Evolutionary conservation across 2,329 filamentous ascomycete species (phyloP), one percentile per base, ranked within the genome.

Genomic region (Ilyonectria destructans): DNA sequence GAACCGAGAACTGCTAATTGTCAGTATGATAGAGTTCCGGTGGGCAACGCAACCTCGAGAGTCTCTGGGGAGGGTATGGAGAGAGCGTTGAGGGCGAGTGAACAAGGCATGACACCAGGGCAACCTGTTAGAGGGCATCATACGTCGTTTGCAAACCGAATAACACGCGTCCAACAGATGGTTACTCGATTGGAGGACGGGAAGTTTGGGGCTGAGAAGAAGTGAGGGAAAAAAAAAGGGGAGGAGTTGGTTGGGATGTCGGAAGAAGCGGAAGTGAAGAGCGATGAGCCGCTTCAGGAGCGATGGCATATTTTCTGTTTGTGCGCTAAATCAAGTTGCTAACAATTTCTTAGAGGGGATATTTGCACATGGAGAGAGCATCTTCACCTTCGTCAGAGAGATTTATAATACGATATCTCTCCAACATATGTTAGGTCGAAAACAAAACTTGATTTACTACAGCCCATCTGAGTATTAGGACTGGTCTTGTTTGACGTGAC

Each of bases 91-190:
- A 13, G 33, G 57, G 35, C 51, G 13, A 55, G 23, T 13, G 54
- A 48, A 49, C 54, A 62, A 15, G n/a, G 31, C 12, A 21, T 8
- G 4, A 35, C 10, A 15, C 19, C 54, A 9, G 54, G 40, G 21
- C 51, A 35, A 48, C 52, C 31, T 63, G 19, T 23, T 26, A 21
- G 63, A 55, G 29, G 63, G 35, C 10, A n/a, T 62, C 33, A 31
- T 15, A n/a, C 21, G 37, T 74, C 72, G 17, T 74, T 74, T 65
- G 70, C 72, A 4, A 68, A 62, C 58, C 72, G 72, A 12, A 59
- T 74, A 62, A 64, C 70, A 9, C 71, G 57, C 56, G 17, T 54
- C 12, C 51, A 33, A 13, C 51, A 54, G n/a, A 19, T 23, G 5
- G 51, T 19, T 4, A 15, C 51, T 35, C 51, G 31, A 35, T 15